phyloP scores from a whole-genome alignment of 2,329 filamentous ascomycete species.

The Botryotinia globosa region DNA sequence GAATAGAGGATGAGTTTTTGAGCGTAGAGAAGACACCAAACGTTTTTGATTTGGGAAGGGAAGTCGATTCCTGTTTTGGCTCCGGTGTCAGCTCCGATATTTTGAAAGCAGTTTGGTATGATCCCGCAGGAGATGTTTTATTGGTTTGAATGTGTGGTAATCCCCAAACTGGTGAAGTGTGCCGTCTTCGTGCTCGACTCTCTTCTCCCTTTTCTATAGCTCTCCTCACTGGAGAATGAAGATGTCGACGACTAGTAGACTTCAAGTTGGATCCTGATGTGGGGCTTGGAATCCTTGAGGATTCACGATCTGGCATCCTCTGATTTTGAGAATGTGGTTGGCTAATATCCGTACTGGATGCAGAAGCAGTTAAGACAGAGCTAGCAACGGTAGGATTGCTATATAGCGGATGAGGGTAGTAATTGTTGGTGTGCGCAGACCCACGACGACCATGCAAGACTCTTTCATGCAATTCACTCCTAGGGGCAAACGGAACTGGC shows the following conservation, averaged over 20 bases:
- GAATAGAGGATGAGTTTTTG: slow-evolving; percentile 44
- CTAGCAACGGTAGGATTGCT: slow-evolving; percentile 29
- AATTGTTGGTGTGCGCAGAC: slow-evolving; percentile 13
- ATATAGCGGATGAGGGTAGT: slow-evolving; percentile 20
- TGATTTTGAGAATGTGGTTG: slow-evolving; percentile 10
- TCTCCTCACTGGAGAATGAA: slow-evolving; percentile 23
- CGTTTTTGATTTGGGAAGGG: slow-evolving; percentile 46
- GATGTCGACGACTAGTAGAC: slow-evolving; percentile 21
- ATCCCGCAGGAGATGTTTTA: slow-evolving; percentile 17
- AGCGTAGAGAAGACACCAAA: slow-evolving; percentile 47
- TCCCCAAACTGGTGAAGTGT: background rate
- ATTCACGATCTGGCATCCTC: background rate
- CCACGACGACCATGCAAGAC: slow-evolving; percentile 5
- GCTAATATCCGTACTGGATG: slow-evolving; percentile 26
- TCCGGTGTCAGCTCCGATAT: slow-evolving; percentile 27
- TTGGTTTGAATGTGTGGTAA: slow-evolving; percentile 23
- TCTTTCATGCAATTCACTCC: slow-evolving; percentile 12
- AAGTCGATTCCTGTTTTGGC: slow-evolving; percentile 9
- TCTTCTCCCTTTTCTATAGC: slow-evolving; percentile 27
- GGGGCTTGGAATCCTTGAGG: slow-evolving; percentile 21
- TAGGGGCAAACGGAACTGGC: slow-evolving; percentile 12
- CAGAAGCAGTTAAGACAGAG: slow-evolving; percentile 27
- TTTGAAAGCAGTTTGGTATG: background rate
- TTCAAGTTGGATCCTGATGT: background rate
- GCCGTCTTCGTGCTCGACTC: background rate